Base-by-base conservation (phyloP, 1,284 basidiomycete species). In the Agroathelia rolfsii region DNA sequence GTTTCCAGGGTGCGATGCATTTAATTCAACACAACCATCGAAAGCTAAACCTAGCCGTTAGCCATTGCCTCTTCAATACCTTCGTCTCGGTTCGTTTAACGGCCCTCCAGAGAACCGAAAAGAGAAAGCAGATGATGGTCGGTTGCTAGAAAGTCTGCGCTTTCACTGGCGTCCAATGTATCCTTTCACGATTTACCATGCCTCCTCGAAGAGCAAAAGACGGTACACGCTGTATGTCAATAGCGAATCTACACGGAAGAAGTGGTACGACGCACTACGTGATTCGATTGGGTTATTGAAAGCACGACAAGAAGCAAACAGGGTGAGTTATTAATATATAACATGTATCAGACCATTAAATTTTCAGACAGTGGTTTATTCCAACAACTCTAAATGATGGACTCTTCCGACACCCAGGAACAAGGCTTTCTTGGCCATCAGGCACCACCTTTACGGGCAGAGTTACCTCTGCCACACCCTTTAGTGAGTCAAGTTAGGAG, bases 61-160 rank as follows among this genome's bases (percentile, higher is more conserved):
- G 83, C 83, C 84, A 18, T 69, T 87, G 30, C 78, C 82, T 3
- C 55, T 87, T 2, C 76, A 79, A 30, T 86, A 75, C 42, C 65
- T 87, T n/a, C 71, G 71, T 7, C 58, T 86, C 6, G 80, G 69
- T 11, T 57, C 64, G 14, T 86, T 86, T 49, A 60, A 66, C 19
- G 61, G 51, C 2, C 59, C 66, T 4, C 54, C 71, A 3, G 80
- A 82, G 42, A 60, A 53, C 28, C 69, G 79, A 18, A 76, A 69
- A 44, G 76, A 77, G 44, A 69, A 65, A 35, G 48, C 57, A 8
- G 71, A 76, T 28, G 75, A 76, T 36, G 66, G 68, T 18, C 49
- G 66, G 4, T 49, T 80, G n/a, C 51, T 80, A 16, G 71, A 76
- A 33, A 64, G 58, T 29, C 55, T 79, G 28, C 62, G 72, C 40